Evolutionary conservation across 805 yeast species (phyloP), one percentile per base, ranked within the genome.

Genomic region (Cyberlindnera mycetangii): DNA sequence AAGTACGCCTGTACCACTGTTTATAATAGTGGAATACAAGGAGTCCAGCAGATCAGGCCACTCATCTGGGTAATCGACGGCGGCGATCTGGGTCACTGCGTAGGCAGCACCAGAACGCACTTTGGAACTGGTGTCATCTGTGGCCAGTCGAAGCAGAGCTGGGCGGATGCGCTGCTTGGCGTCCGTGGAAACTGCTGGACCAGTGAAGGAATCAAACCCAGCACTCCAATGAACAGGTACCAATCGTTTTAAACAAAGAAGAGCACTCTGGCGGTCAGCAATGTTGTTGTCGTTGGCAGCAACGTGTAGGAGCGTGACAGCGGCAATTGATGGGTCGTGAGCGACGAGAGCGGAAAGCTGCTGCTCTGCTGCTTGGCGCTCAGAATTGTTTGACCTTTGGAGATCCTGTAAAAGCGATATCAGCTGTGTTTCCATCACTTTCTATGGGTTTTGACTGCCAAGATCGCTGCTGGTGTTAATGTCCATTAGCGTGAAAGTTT

Each of bases 41-140:
- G 62, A 62, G 27, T 64, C 58, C 44, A 86, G 59, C 37, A 90
- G 67, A 18, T 71, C 74, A 0, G 97, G 96, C 98, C 98, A 92
- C 60, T 89, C 95, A 59, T 93, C 98, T 0, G 99, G 99, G 58
- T 78, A 92, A 58, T 92, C 99, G 1, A 82, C 85, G 3, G 85
- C 84, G 0, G 96, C 89, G 14, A 92, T 86, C 56, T 86, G 95
- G 5, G 85, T 85, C 15, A 89, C 76, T 14, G 86, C 83, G 51
- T 87, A 83, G 2, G 90, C 80, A 2, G 85, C 77, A 40, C 85
- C 75, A 24, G 73, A 75, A 47, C 88, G 71, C 14, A 90, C 68
- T 54, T 83, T 86, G 9, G 84, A 69, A 49, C 76, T 75, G 3
- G 71, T 62, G 7, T 69, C 70, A 16, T 78, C 68, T 3, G 70